These are phyloP conservation scores for Ogataea zsoltii DNA, from an alignment of 805 yeast genomes.

Conservation along the genomic window DNA sequence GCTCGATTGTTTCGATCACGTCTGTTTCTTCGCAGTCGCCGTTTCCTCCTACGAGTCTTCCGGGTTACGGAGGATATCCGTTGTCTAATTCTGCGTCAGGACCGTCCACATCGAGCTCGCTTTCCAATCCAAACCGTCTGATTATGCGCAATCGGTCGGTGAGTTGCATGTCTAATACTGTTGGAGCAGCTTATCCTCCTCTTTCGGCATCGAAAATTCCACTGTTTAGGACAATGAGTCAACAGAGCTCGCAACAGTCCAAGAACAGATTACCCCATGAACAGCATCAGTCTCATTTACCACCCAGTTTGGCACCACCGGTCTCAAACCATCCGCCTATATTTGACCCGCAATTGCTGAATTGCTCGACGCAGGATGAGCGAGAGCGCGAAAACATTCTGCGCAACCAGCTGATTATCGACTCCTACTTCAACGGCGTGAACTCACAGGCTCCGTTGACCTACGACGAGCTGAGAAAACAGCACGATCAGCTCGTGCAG, in stretches of 20 bases:
- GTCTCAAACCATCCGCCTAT: constrained; percentile 10
- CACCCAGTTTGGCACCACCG: constrained; percentile 4
- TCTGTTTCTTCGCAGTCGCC: constrained; percentile 25
- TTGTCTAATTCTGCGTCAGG: constrained; percentile 8
- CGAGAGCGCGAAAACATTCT: background rate
- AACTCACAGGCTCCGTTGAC: constrained; percentile 4
- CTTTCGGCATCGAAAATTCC: constrained; percentile 13
- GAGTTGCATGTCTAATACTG: constrained; percentile 14
- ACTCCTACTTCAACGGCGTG: constrained; percentile 11
- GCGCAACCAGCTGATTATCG: constrained; percentile 17
- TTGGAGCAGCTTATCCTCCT: background rate
- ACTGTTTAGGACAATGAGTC: constrained; percentile 7
- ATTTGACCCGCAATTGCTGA: constrained; percentile 17
- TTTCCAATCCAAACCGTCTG: constrained; percentile 7
- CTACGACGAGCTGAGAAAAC: constrained; percentile 24
- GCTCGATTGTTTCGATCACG: constrained; percentile 29
- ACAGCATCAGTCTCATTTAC: constrained; percentile 2
- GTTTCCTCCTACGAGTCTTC: constrained; percentile 17
- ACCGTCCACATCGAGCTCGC: background rate
- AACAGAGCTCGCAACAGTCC: constrained; percentile 1
- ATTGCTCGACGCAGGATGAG: constrained; percentile 1
- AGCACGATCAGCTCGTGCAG: constrained; percentile 23
- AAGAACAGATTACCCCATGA: background rate
- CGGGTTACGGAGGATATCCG: constrained; percentile 8
- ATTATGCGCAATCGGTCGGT: constrained; percentile 19